phyloP scores from a whole-genome alignment of 2,329 filamentous ascomycete species.

The Fusarium sp. region DNA sequence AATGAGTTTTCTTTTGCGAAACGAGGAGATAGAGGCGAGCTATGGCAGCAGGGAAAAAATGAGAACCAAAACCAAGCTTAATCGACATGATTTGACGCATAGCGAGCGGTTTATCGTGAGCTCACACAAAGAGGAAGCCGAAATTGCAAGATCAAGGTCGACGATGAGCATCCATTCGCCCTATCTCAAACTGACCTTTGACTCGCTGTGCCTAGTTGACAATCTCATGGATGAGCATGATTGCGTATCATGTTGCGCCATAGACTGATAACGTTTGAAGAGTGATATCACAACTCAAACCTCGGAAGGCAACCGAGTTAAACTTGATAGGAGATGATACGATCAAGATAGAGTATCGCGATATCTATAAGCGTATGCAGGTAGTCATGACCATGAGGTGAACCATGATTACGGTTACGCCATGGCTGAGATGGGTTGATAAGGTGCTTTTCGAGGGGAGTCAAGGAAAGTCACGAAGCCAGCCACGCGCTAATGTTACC shows the following conservation, averaged over 20 bases:
- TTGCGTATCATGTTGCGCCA: conserved; percentile 8
- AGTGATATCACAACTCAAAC: neutral
- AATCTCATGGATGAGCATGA: neutral
- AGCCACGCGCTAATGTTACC: neutral
- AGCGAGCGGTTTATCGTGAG: neutral
- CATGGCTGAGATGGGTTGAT: neutral
- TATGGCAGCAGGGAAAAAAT: conserved; percentile 10
- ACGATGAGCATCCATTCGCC: neutral
- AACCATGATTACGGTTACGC: neutral
- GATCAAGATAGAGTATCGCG: neutral
- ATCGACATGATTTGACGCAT: conserved; percentile 27
- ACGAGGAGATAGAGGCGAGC: conserved; percentile 24
- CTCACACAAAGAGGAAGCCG: too few species aligned
- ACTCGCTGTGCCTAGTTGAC: neutral
- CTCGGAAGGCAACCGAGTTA: neutral
- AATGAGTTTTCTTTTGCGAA: conserved; percentile 19
- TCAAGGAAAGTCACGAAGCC: neutral
- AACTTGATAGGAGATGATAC: neutral
- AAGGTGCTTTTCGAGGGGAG: neutral
- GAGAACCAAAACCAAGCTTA: conserved; percentile 25
- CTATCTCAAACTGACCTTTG: neutral
- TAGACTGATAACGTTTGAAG: neutral
- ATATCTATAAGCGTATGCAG: neutral
- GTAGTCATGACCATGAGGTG: neutral
- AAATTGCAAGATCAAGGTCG: neutral